These are phyloP conservation scores for Ophiostoma quercus DNA, from an alignment of 2,329 filamentous ascomycete genomes.

Conservation along the genomic window DNA sequence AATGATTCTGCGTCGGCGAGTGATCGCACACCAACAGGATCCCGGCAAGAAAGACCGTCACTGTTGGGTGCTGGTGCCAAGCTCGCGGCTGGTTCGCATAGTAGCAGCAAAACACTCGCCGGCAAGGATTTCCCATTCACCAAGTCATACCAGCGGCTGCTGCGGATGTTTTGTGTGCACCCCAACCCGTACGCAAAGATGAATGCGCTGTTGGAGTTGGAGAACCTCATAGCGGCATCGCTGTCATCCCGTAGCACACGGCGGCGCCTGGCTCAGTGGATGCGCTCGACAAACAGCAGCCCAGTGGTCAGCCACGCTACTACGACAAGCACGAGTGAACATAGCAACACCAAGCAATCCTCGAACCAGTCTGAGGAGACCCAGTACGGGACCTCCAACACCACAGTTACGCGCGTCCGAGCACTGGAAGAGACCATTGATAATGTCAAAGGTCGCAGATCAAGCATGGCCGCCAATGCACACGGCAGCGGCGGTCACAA, in stretches of 20 bases:
- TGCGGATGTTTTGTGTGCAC: conserved; percentile 83
- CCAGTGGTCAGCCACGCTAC: conserved; percentile 19
- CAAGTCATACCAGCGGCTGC: conserved; percentile 69
- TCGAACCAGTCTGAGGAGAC: background rate
- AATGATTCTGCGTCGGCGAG: conserved; percentile 39
- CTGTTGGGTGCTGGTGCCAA: conserved; percentile 3
- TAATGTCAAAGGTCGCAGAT: conserved; percentile 63
- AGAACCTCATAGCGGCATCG: conserved; percentile 74
- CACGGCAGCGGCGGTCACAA: conserved; percentile 34
- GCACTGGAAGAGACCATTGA: conserved; percentile 63
- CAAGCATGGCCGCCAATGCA: conserved; percentile 49
- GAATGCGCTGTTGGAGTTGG: conserved; percentile 73
- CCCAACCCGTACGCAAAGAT: conserved; percentile 85
- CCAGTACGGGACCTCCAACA: conserved; percentile 14
- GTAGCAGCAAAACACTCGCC: conserved; percentile 16
- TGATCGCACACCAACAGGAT: conserved; percentile 27
- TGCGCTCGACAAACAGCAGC: conserved; percentile 28
- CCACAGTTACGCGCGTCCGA: conserved; percentile 31
- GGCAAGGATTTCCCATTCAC: conserved; percentile 68
- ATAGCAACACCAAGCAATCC: background rate
- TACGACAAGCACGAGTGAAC: background rate
- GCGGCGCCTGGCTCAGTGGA: conserved; percentile 37
- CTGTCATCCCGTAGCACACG: conserved; percentile 52
- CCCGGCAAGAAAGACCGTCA: conserved; percentile 5
- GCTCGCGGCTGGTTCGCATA: background rate